Base-by-base conservation (phyloP, 163 green algal species). In the Dunaliella salina region DNA sequence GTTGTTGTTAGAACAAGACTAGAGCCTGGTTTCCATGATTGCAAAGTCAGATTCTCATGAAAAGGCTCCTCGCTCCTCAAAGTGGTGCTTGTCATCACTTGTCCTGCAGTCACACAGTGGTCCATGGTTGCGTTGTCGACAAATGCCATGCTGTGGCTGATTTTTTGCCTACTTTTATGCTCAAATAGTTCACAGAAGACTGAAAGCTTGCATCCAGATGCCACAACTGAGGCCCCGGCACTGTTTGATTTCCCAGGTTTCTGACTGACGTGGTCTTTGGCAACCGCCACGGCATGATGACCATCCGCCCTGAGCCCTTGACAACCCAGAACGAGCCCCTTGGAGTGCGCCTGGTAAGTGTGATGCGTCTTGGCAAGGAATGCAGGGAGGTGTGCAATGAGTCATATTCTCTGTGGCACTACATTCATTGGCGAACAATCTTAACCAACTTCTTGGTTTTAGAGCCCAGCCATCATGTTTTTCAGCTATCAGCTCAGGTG, bases 261-360 rank as follows among this genome's bases (percentile, higher is more conserved):
- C 89, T 98, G 33, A 98, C 96, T 18, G 96, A 98, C 82, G 86
- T 98, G 0, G 95, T 95, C 4, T 98, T 95, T 90, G 96, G 96
- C 79, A 98, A 98, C 88, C 91, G 93, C 0, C 90, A 96, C 85
- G 92, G 94, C 80, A 97, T 98, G 93, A 84, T 98, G 0, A 98
- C 96, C 13, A 92, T 98, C 8, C 91, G 94, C 15, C 91, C 94
- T 1, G 87, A 86, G 33, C 95, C 96, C 0, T 86, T 98, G 46
- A 95, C 93, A 0, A 46, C 72, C 0, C 30, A 85, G 3, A 94
- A 92, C 1, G 95, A 98, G 89, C 94, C 95, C 13, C 86, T 95
- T 5, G 88, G 88, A 15, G 85, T 95, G 33, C 85, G 91, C 46
- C 22, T 88, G 87, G 89, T 89, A 15, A 12, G 63, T 26, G 24